Evolutionary conservation across 495 filamentous ascomycete genomes (phyloP), one percentile per base, ranked within the genome.

Genomic region (Recurvomyces mirabilis): DNA sequence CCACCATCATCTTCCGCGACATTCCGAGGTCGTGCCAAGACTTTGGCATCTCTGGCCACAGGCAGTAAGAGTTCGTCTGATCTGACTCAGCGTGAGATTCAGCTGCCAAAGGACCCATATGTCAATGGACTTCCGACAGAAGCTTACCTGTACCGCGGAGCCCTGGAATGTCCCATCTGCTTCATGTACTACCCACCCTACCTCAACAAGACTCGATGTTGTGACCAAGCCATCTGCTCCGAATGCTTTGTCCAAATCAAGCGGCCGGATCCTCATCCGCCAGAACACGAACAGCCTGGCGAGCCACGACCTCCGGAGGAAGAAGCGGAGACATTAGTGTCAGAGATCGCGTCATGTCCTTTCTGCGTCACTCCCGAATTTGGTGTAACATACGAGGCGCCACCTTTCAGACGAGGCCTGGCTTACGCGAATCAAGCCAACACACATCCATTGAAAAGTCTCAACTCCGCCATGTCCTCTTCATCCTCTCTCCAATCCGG

Each of bases 211-310:
- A 96, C 91, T 2, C 70, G 91, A 51, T 98, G 91, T 59, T 98
- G 91, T 61, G 89, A 94, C 55, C 91, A 98, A 59, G 72, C 86
- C 5, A 96, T 98, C 44, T 98, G 91, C 67, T 96, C 91, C 35
- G 91, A 98, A 66, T 98, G 91, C 60, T 98, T 98, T 55, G 93
- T 98, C 7, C 91, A 98, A 59, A 98, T 98, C 59, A 98, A 94
- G 67, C 77, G 91, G 19, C 85, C 89, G 7, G 91, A 98, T 55
- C 91, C 91, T 12, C 91, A 98, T 65, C 81, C 85, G 31, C 91
- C 91, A 10, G 91, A 98, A 60, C 86, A 93, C 40, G 77, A 82
- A 51, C 62, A 58, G 43, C 52, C 56, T 11, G 45, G 34, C 14
- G 24, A 56, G 24, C 44, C 47, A 20, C 30, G 38, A 20, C 28